A percentile compares a stretch with the other conserved stretches of the same genome.
Evolutionary conservation across 306 rosid species (phyloP).

Genomic region (Lagenaria siceraria): DNA sequence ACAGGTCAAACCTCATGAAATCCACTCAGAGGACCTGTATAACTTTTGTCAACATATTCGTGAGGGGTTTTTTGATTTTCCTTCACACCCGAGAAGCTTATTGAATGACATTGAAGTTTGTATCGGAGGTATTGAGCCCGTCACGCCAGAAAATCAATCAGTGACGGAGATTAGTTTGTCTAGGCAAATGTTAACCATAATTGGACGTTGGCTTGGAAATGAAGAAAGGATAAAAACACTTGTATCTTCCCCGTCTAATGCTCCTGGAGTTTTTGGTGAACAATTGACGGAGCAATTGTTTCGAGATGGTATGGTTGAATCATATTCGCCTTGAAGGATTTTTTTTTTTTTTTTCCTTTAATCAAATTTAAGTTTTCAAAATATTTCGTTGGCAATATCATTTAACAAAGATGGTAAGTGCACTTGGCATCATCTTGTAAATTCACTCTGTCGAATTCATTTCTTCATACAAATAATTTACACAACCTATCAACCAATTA

Average conservation of each 20-base stretch:
- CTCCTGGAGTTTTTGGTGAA: slow-evolving; percentile 53
- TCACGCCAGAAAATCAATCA: slow-evolving; percentile 50
- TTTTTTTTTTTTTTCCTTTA: not conserved
- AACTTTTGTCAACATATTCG: slow-evolving; percentile 55
- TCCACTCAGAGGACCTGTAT: slow-evolving; percentile 56
- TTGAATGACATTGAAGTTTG: slow-evolving; percentile 79
- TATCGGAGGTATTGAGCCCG: slow-evolving; percentile 55
- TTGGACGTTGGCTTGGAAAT: slow-evolving; percentile 82
- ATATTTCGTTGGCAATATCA: not conserved
- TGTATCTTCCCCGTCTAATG: slow-evolving; percentile 28
- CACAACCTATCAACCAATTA: not conserved
- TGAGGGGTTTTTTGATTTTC: slow-evolving; percentile 41
- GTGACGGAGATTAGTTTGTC: slow-evolving; percentile 71
- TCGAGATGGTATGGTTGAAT: slow-evolving; percentile 58
- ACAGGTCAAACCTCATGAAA: slow-evolving; percentile 84
- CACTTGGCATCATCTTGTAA: not conserved
- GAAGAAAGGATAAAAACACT: slow-evolving; percentile 67
- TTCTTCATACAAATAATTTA: not conserved
- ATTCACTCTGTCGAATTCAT: not conserved
- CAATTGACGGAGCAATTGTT: slow-evolving; percentile 66
- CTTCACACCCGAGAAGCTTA: slow-evolving; percentile 71
- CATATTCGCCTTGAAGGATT: not conserved
- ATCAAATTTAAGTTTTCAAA: not conserved
- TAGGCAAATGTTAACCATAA: slow-evolving; percentile 46
- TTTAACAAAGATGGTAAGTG: not conserved